Conservation (phyloP, 75 land plant genomes). For the Isoetes taiwanensis region DNA sequence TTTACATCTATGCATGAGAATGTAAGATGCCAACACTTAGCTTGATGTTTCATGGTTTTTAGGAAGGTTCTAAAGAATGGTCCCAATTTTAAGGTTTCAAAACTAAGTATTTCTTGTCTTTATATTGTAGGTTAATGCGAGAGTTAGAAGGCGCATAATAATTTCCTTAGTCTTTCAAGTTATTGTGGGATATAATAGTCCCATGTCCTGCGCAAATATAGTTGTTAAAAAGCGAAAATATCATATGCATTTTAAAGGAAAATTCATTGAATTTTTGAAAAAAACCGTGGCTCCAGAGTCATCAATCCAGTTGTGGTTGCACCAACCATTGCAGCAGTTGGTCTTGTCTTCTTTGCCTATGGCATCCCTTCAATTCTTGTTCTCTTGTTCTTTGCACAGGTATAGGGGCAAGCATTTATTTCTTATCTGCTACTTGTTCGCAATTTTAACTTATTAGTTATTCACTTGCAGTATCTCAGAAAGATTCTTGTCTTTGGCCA, state of each 20-base stretch:
- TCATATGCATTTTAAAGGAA: not conserved
- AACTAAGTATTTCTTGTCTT: too few species aligned
- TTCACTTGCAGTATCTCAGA: not conserved
- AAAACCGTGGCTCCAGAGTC: too few species aligned
- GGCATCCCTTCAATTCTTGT: not conserved
- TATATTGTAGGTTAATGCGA: too few species aligned
- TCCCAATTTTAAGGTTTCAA: too few species aligned
- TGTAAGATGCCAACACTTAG: too few species aligned
- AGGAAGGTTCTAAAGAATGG: too few species aligned
- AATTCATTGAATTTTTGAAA: not conserved
- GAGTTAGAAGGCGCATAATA: constrained; percentile 2
- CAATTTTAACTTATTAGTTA: too few species aligned
- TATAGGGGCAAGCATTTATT: too few species aligned
- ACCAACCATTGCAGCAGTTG: constrained; percentile 4
- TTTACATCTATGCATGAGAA: too few species aligned
- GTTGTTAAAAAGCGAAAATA: not conserved
- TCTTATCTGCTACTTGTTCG: too few species aligned
- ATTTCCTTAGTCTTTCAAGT: constrained; percentile 4
- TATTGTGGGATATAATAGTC: not conserved
- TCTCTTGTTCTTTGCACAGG: not conserved
- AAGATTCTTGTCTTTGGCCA: not conserved
- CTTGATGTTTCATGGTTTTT: too few species aligned
- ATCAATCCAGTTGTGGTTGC: constrained; percentile 7
- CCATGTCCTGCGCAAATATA: not conserved
- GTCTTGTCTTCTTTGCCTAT: not conserved